Base-by-base conservation (phyloP, 1,139 yeast species). In the Candida albicans region DNA sequence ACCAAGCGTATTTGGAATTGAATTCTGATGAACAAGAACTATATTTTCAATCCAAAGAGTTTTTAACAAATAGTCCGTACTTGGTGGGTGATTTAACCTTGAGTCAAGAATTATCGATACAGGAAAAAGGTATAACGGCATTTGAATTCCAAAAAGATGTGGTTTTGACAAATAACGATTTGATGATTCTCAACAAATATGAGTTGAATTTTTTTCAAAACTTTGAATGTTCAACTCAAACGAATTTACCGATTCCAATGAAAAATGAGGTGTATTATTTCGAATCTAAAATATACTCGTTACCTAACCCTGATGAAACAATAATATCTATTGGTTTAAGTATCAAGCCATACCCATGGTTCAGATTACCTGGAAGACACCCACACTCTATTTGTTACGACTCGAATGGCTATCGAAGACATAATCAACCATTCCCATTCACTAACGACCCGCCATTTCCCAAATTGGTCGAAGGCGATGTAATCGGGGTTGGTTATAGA, bases 121-220 rank as follows among this genome's bases (percentile, higher is more conserved):
- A 89, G 57, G 99, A 95, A 56, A 90, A 88, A 62, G 99, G 97
- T 0, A 84, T 95, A 1, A 70, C 79, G 26, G 99, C 99, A 0
- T 93, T 95, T 95, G 95, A 89, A 57, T 93, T 95, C 60, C 79
- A 78, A 47, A 88, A 88, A 36, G 91, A 89, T 57, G 59, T 70
- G 12, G 81, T 77, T 67, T 67, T 81, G 47, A 81, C 79, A 40
- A 78, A 71, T 56, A 82, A 76, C 62, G 86, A 77, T 54, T 64
- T 85, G 15, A 57, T 79, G 47, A 85, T 91, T 15, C 75, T 81
- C 43, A 83, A 84, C 57, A 83, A 86, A 54, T 81, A 85, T 2
- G 98, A 93, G 61, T 68, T 93, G 42, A 82, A 83, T 43, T 93
- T 93, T 57, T 75, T 79, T 57, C 79, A 75, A 55, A 77, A 80